Evolutionary conservation across 345 rosid genomes (phyloP), one percentile per base, ranked within the genome.

Genomic region (Carallia brachiata): DNA sequence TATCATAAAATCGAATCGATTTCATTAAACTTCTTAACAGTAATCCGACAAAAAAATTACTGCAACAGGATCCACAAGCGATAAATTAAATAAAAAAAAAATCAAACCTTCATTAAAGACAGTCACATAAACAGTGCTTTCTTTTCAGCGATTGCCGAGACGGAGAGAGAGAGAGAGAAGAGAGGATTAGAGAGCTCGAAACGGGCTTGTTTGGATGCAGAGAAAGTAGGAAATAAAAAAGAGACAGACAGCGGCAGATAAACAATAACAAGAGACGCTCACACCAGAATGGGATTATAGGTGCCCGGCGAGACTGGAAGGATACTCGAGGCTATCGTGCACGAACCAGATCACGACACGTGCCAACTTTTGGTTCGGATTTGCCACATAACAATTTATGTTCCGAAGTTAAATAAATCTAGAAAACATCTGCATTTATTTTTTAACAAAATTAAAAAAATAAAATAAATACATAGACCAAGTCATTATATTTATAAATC

Each of bases 41-140:
- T 18, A 53, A 54, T 16, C 48, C 31, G 19, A 30, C 16, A 15
- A 15, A 61, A 47, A 4, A 69, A 60, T 34, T 10, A 66, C 0
- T 3, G 17, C 28, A n/a, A 4, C 17, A 18, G 4, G 19, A 48
- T 44, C 50, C 17, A 15, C 50, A 44, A 44, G 50, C 50, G 1
- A 12, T 44, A 36, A 19, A 7, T 13, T 18, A 30, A 23, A 15
- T 7, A 31, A 37, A n/a, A 19, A 67, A 40, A 1, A 72, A 82
- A 68, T 67, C 74, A 62, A 68, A 84, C 87, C 86, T 82, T 53
- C 53, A 31, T 64, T 39, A 63, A 64, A 62, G 68, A 68, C 59
- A 56, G 44, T 58, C 48, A 70, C 52, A 61, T 9, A 8, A 13
- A 65, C 61, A 72, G 44, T 40, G 44, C 61, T 53, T 62, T 62